These are phyloP conservation scores for Solanum lignicaule DNA, from an alignment of 257 asterid species.

Conservation along the genomic window DNA sequence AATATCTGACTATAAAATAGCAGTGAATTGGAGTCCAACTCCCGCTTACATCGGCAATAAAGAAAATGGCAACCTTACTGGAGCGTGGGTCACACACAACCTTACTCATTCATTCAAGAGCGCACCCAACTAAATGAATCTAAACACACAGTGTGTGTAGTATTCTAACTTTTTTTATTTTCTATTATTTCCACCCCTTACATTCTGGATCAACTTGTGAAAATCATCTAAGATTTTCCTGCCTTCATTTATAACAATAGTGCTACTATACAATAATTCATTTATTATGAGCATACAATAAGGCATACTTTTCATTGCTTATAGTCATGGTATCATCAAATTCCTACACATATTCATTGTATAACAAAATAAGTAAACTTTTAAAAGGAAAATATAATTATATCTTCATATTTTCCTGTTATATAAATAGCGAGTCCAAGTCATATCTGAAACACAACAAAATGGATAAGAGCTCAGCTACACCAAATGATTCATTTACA, in stretches of 20 bases:
- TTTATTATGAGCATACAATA: not conserved
- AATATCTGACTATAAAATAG: not conserved
- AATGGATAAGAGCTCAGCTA: slow-evolving; percentile 1
- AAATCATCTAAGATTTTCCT: not conserved
- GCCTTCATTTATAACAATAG: not conserved
- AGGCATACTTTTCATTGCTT: not conserved
- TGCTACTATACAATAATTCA: not conserved
- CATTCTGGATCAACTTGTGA: not conserved
- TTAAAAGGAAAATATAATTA: not conserved
- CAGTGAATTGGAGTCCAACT: not conserved
- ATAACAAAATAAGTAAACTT: not conserved
- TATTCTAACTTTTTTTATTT: not conserved
- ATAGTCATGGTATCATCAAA: not conserved
- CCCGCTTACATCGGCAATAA: not conserved
- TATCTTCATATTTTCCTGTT: not conserved
- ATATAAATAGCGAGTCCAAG: not conserved
- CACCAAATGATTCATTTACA: slow-evolving; percentile 15
- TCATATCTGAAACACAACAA: not conserved
- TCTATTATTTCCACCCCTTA: not conserved
- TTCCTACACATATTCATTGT: not conserved
- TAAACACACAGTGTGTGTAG: not conserved
- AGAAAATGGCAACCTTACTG: too few species aligned
- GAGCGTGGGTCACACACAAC: too few species aligned
- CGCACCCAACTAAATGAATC: not conserved
- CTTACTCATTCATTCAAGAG: not conserved